Evolutionary conservation across 192 early-diverging fungal genomes (phyloP).

Genomic region (Pilaira anomala): DNA sequence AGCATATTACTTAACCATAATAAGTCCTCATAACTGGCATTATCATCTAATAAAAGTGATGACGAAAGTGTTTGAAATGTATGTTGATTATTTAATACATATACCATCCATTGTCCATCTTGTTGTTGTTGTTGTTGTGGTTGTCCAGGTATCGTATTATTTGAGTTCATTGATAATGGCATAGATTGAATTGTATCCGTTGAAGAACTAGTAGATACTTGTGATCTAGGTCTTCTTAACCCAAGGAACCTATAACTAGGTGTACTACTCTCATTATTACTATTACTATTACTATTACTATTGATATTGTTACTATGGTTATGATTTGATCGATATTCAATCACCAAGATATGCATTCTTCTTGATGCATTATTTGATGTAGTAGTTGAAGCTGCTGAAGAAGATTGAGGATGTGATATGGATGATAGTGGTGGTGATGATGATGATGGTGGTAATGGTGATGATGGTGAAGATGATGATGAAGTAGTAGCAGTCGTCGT

Average conservation of each 20-base stretch:
- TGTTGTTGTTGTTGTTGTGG: slow-evolving; percentile 35
- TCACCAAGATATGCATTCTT: not conserved
- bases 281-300: not conserved
- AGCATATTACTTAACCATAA: slow-evolving; percentile 21
- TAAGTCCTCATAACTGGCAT: slow-evolving; percentile 36
- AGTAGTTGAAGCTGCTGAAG: not conserved
- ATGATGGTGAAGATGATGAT: not conserved
- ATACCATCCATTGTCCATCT: slow-evolving; percentile 27
- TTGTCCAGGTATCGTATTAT: not conserved
- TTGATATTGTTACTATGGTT: not conserved
- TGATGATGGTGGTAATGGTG: not conserved
- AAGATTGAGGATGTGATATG: not conserved
- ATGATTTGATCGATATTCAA: not conserved
- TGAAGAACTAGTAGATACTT: slow-evolving; percentile 25
- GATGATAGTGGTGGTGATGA: not conserved
- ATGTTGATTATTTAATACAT: slow-evolving; percentile 23
- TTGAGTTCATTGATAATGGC: slow-evolving; percentile 18
- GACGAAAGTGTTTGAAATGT: not conserved
- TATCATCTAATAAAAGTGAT: slow-evolving; percentile 14
- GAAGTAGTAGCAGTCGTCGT: too few species aligned
- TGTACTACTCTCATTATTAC: too few species aligned
- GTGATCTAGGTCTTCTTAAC: slow-evolving; percentile 18
- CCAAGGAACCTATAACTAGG: not conserved
- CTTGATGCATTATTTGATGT: not conserved
- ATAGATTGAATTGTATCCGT: slow-evolving; percentile 27